A percentile compares a stretch with the other conserved stretches of the same genome.
Conservation (phyloP, 352 stramenopile genomes). For the Globisporangium alternatum region DNA sequence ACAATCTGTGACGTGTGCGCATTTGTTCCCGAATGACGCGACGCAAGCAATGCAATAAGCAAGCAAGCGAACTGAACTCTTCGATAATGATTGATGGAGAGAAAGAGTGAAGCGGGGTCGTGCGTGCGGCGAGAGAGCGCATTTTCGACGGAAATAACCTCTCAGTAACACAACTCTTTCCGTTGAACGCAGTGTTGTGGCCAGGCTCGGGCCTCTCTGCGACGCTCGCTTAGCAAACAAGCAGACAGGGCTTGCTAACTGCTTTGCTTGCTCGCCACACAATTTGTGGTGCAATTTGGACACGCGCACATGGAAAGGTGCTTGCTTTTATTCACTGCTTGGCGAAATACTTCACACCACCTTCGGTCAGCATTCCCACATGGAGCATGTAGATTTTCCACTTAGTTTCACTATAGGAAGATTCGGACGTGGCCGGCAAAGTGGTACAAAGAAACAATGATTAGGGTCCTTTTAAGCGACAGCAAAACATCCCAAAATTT, state of each 20-base stretch:
- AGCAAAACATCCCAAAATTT: too few relatives aligned
- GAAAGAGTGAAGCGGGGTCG: too few relatives aligned
- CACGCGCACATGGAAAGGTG: neutral
- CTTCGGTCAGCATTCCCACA: too few relatives aligned
- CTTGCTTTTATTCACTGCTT: too few relatives aligned
- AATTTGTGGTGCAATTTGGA: neutral
- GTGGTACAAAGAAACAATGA: too few relatives aligned
- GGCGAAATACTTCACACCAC: too few relatives aligned
- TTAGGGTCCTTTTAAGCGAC: too few relatives aligned
- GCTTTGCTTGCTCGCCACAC: slow-evolving; percentile 3
- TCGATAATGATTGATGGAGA: neutral
- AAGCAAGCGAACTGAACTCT: slow-evolving; percentile 1
- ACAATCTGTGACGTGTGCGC: neutral
- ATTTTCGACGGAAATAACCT: neutral
- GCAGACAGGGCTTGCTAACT: neutral
- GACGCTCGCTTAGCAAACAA: neutral
- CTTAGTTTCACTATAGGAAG: too few relatives aligned
- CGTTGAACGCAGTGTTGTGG: neutral
- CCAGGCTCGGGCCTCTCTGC: neutral
- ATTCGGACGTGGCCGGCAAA: too few relatives aligned
- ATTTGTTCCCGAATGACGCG: neutral
- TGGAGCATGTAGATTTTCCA: too few relatives aligned
- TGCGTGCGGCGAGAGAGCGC: too few relatives aligned
- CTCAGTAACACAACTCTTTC: too few relatives aligned
- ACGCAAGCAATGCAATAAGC: neutral